Percentiles rank a stretch among this genome's conserved stretches.
These are phyloP conservation scores for Suillus hirtellus DNA, from an alignment of 768 basidiomycete species.

Conservation along the genomic window DNA sequence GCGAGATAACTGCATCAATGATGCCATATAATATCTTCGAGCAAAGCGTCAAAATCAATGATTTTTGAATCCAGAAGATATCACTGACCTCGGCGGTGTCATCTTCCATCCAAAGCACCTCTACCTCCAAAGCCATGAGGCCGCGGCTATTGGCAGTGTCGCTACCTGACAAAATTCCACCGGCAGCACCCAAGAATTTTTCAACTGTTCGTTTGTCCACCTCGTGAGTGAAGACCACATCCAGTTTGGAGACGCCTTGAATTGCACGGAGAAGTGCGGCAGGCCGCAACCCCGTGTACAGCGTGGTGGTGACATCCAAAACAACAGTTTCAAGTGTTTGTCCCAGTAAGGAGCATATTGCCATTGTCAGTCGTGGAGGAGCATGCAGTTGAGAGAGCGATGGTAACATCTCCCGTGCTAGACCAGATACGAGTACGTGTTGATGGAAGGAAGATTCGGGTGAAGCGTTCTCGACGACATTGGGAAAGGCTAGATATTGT, in stretches of 20 bases:
- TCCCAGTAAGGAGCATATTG: constrained; percentile 20
- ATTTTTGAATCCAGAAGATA: background rate
- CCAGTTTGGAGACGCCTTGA: constrained; percentile 30
- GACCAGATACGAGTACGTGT: constrained; percentile 3
- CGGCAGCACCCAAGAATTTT: constrained; percentile 30
- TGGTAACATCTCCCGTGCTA: constrained; percentile 20
- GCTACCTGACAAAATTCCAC: constrained; percentile 21
- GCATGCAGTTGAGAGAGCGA: constrained; percentile 28
- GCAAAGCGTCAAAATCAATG: background rate
- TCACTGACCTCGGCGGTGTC: constrained; percentile 31
- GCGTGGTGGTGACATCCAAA: constrained; percentile 28
- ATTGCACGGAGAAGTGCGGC: constrained; percentile 28
- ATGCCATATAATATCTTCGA: constrained; percentile 30
- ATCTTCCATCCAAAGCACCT: constrained; percentile 27
- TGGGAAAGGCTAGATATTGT: constrained; percentile 30
- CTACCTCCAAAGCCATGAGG: constrained; percentile 28
- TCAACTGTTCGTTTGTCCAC: constrained; percentile 35
- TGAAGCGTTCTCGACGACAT: constrained; percentile 19
- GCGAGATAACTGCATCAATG: constrained; percentile 33
- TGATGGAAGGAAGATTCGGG: constrained; percentile 3
- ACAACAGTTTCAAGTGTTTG: constrained; percentile 24
- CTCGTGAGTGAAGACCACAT: constrained; percentile 29
- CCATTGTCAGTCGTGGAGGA: constrained; percentile 25
- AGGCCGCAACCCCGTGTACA: constrained; percentile 31
- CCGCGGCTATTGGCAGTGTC: constrained; percentile 10